phyloP scores from a whole-genome alignment of 768 basidiomycete genomes.

The Filobasidium floriforme region DNA sequence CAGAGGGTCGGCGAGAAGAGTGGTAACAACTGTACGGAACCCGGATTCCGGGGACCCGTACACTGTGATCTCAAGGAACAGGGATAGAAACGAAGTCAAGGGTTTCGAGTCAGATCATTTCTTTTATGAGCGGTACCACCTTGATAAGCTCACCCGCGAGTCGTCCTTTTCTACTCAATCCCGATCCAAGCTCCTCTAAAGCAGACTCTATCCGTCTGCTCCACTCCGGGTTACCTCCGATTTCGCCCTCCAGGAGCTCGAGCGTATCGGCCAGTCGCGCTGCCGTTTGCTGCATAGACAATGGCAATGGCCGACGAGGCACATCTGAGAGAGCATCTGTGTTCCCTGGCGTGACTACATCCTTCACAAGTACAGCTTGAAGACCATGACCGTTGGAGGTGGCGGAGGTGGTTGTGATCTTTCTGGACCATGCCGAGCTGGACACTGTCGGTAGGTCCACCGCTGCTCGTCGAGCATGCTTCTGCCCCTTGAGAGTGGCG shows the following conservation, averaged over 20 bases:
- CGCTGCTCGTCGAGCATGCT: too few species aligned
- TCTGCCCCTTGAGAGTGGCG: not conserved
- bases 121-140: too few species aligned
- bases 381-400: too few species aligned
- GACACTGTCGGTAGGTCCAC: too few species aligned
- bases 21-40: constrained; percentile 32
- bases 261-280: constrained; percentile 6
- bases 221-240: constrained; percentile 36
- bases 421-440: too few species aligned
- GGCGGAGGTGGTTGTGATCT: too few species aligned
- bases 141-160: constrained; percentile 2
- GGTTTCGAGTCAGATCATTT: too few species aligned
- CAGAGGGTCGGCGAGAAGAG: constrained; percentile 37
- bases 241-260: constrained; percentile 26
- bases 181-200: constrained; percentile 20
- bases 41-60: constrained; percentile 28
- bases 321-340: not conserved
- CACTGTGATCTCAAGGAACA: not conserved
- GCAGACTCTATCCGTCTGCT: constrained; percentile 22
- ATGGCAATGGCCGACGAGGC: not conserved
- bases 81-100: not conserved
- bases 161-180: not conserved
- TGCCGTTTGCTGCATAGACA: not conserved
- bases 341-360: not conserved
- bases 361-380: not conserved